Evolutionary conservation across 1,284 basidiomycete species (phyloP).

Genomic region (Ceratorhiza oryzae-sativae): DNA sequence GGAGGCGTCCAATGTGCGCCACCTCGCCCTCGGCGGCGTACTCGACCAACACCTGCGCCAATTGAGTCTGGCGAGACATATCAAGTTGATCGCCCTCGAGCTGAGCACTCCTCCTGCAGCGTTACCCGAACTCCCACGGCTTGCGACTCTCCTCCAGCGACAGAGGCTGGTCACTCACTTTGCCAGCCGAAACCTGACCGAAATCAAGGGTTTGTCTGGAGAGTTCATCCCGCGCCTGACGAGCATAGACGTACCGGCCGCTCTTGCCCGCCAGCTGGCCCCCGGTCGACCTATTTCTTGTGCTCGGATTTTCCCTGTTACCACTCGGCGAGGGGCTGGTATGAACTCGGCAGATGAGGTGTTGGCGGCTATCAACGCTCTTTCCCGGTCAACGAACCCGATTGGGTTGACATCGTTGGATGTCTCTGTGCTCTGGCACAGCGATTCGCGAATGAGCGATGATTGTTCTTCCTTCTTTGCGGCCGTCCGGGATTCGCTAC

Average conservation of each 20-base stretch:
- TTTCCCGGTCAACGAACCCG: constrained; percentile 23
- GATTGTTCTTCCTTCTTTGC: constrained; percentile 29
- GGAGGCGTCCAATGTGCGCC: constrained; percentile 17
- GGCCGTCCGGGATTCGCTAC: constrained; percentile 30
- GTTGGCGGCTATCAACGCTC: constrained; percentile 27
- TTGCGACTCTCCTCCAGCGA: constrained; percentile 14
- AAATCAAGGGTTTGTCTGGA: constrained; percentile 8
- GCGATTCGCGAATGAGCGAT: constrained; percentile 25
- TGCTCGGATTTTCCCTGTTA: constrained; percentile 24
- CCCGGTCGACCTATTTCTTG: constrained; percentile 28
- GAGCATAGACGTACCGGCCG: constrained; percentile 30
- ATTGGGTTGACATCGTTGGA: constrained; percentile 16
- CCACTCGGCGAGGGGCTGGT: constrained; percentile 7
- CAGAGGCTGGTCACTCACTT: constrained; percentile 32
- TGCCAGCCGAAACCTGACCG: constrained; percentile 36
- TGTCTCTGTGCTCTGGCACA: constrained; percentile 22
- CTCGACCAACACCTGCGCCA: constrained; percentile 9
- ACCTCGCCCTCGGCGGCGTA: constrained; percentile 17
- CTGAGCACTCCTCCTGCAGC: constrained; percentile 29
- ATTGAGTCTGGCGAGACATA: neutral
- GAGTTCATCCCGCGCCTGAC: constrained; percentile 16
- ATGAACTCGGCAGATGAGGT: constrained; percentile 31
- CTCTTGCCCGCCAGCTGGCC: constrained; percentile 24
- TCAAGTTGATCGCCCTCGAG: constrained; percentile 32
- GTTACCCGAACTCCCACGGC: constrained; percentile 24